Evolutionary conservation across 164 flowering plant species (phyloP).

Genomic region (Tinospora cordifolia): DNA sequence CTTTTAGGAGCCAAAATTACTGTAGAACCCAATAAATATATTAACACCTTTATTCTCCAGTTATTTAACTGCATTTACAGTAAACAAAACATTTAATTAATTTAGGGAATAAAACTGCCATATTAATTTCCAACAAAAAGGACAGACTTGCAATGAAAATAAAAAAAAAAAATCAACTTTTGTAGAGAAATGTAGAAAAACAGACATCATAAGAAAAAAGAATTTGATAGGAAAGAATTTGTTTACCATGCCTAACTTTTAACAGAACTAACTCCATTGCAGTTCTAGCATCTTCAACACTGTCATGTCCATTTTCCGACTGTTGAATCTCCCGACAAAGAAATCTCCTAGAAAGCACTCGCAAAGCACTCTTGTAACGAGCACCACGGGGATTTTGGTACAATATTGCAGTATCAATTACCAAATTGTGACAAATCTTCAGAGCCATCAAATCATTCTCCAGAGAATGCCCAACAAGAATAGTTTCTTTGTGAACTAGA

Average conservation of each 20-base stretch:
- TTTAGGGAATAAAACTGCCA: too few relatives aligned
- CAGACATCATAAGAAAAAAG: background rate
- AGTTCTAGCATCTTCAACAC: slow-evolving; percentile 92
- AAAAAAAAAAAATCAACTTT: background rate
- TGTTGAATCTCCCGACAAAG: slow-evolving; percentile 79
- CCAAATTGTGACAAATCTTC: slow-evolving; percentile 65
- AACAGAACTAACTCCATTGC: slow-evolving; percentile 86
- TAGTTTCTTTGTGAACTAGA: slow-evolving; percentile 80
- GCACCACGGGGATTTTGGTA: slow-evolving; percentile 77
- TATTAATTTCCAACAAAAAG: background rate
- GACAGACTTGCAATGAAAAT: background rate
- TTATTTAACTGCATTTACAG: too few relatives aligned
- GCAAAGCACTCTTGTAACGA: slow-evolving; percentile 70
- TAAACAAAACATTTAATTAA: too few relatives aligned
- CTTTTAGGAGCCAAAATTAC: too few relatives aligned
- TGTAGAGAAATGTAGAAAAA: background rate
- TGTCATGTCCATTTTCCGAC: slow-evolving; percentile 84
- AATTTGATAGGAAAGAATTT: slow-evolving; percentile 1
- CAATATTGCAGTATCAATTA: slow-evolving; percentile 84
- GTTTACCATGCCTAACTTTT: slow-evolving; percentile 73
- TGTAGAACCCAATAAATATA: too few relatives aligned
- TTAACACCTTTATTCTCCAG: too few relatives aligned
- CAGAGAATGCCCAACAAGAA: slow-evolving; percentile 92
- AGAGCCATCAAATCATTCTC: slow-evolving; percentile 91
- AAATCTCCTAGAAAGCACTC: slow-evolving; percentile 67